phyloP scores from a whole-genome alignment of 305 asterid species.

The Solanum hybrid region DNA sequence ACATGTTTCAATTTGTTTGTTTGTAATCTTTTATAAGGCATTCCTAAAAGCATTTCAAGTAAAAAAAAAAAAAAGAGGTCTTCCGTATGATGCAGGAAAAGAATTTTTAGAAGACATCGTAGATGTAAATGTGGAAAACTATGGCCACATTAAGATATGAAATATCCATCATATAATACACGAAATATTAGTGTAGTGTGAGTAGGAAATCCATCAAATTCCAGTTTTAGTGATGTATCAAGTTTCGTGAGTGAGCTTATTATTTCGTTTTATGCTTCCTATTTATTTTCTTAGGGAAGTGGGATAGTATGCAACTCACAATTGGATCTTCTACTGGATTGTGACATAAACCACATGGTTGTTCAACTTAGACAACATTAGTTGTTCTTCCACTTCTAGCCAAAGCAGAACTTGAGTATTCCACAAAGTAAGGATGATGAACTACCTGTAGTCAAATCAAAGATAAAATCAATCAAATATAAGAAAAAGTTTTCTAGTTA shows the following conservation, averaged over 20 bases:
- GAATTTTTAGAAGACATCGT: background rate
- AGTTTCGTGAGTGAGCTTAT: background rate
- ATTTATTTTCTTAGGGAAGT: no score
- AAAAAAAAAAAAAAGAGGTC: background rate
- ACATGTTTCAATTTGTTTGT: no score
- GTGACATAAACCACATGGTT: constrained; percentile 52
- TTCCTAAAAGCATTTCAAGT: background rate
- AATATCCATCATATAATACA: background rate
- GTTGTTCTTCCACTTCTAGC: constrained; percentile 34
- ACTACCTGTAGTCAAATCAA: constrained; percentile 46
- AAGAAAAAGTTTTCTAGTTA: background rate
- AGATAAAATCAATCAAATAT: background rate
- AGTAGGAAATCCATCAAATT: background rate
- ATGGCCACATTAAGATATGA: background rate
- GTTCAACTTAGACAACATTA: constrained; percentile 26
- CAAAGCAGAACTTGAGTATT: constrained; percentile 53
- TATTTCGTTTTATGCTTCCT: no score
- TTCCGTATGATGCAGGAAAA: background rate
- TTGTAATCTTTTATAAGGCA: background rate
- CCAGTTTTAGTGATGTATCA: background rate
- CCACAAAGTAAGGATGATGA: constrained; percentile 90
- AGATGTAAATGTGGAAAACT: background rate
- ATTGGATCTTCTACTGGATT: constrained; percentile 60
- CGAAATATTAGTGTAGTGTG: background rate
- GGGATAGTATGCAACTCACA: constrained; percentile 16